These are phyloP conservation scores for Annulohypoxylon truncatum DNA, from an alignment of 2,329 filamentous ascomycete genomes.

Conservation along the genomic window DNA sequence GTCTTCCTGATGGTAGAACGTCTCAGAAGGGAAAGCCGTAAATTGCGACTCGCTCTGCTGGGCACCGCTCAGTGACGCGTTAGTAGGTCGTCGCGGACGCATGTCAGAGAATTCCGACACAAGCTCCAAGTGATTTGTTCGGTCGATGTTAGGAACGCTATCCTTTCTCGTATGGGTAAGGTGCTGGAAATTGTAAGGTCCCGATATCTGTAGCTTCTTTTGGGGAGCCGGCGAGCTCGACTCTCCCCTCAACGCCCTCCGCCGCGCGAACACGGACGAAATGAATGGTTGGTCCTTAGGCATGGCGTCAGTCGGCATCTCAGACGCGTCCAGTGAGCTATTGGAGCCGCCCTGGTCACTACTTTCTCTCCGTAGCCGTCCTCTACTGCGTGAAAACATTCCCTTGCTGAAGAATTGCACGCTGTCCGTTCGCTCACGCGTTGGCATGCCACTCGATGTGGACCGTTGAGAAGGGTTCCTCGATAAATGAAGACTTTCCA, in stretches of 20 bases:
- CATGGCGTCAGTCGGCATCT: constrained; percentile 53
- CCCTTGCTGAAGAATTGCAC: constrained; percentile 69
- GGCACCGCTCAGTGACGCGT: constrained; percentile 53
- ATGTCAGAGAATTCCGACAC: constrained; percentile 59
- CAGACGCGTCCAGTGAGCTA: constrained; percentile 62
- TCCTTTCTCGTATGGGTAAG: constrained; percentile 68
- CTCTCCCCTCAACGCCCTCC: constrained; percentile 55
- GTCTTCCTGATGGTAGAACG: constrained; percentile 47
- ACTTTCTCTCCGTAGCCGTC: constrained; percentile 64
- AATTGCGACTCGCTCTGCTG: constrained; percentile 58
- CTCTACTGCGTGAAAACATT: constrained; percentile 67
- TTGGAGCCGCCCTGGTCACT: constrained; percentile 60
- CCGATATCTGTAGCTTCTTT: constrained; percentile 67
- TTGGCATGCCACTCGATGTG: constrained; percentile 62
- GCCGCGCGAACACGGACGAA: constrained; percentile 63
- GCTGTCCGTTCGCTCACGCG: constrained; percentile 68
- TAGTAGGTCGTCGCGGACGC: constrained; percentile 52
- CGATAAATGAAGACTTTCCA: constrained; percentile 63
- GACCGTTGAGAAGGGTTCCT: constrained; percentile 69
- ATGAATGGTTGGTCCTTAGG: constrained; percentile 59
- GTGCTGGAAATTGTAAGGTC: constrained; percentile 75
- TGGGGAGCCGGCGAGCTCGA: constrained; percentile 45
- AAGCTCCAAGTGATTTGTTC: constrained; percentile 56
- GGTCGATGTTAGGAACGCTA: constrained; percentile 56
- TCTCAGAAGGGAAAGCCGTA: constrained; percentile 61